Base-by-base conservation (phyloP, 2,329 filamentous ascomycete genomes). In the Colletotrichum chrysophilum region DNA sequence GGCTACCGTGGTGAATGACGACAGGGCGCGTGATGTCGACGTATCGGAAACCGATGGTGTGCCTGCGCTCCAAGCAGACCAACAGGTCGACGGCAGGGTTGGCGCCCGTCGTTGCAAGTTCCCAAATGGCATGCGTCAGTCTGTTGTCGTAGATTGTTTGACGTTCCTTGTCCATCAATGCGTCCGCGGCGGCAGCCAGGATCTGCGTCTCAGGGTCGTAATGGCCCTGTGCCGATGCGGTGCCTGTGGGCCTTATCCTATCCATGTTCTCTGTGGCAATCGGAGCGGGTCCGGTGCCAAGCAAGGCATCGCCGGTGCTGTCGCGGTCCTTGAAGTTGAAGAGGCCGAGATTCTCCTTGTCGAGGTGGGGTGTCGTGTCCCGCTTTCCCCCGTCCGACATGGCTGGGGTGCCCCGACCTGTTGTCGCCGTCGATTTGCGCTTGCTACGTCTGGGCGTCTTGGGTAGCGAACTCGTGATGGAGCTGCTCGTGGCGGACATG, bases 31-130 rank as follows among this genome's bases (percentile, higher is more conserved):
- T 97, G 78, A 99, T 98, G 82, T 99, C 97, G 21, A 98, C 96
- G 82, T 99, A 99, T 66, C 96, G 93, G 86, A 99, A 99, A 0
- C 97, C 97, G 80, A 99, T 98, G 0, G 94, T 93, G 80, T 98
- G 95, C 32, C 95, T 91, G 26, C 97, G 92, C 84, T 99, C 97
- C 3, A 99, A 89, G 82, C 97, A 99, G 7, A 98, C 94, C 1
- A 99, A 88, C 21, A 99, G 87, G 83, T 99, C 97, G 0, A 98
- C 95, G 1, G 97, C 96, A 0, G 97, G 97, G 82, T 99, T 98
- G 3, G 96, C 96, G 66, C 96, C 94, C 1, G 93, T 94, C 0
- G 96, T 98, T 2, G 97, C 96, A 21, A 97, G 89, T 75, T 96
- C 94, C 97, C 97, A 99, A 79, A 98, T 98, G 13, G 95, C 93